Evolutionary conservation across 805 yeast species (phyloP), one percentile per base, ranked within the genome.

Genomic region (Ogataea pilisensis): DNA sequence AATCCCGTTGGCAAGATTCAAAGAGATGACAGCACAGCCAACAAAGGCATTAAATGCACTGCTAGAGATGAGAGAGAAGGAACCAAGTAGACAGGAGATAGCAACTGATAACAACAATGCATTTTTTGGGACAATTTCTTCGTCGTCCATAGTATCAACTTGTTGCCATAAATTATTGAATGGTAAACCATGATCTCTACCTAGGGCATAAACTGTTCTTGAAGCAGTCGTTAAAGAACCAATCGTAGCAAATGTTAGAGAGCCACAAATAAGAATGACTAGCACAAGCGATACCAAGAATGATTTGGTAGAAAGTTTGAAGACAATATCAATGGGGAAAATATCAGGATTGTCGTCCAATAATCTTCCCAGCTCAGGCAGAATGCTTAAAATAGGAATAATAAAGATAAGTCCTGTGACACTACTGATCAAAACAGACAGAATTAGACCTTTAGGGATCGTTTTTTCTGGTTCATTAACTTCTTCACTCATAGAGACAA

Each of bases 11-110:
- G 93, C 87, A 24, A 84, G 68, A 37, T 88, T 80, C 43, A 86
- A 65, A 3, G 88, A 75, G 17, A 85, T 72, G 2, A 87, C 93
- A 8, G 91, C 81, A 14, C 90, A 81, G 0, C 95, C 93, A 65
- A 85, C 78, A 59, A 86, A 85, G 3, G 95, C 89, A 59, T 82
- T 82, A 61, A 86, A 83, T 0, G 93, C 89, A 7, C 89, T 76
- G 5, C 79, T 67, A 0, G 91, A 83, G 1, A 85, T 60, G 33
- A 86, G 62, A 3, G 90, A 83, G 31, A 86, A 66, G 7, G 80
- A 58, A 2, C 90, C 85, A 34, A 85, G 61, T 2, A 76, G 40
- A 16, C 73, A 73, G 24, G 86, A 75, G 17, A 82, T 76, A 0
- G 63, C 73, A 72, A 82, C 80, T 13, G 87, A 78, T 33, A 84